A percentile compares a stretch with the other conserved stretches of the same genome.
Conservation (phyloP, 768 basidiomycete genomes). For the Psilocybe cubensis region DNA sequence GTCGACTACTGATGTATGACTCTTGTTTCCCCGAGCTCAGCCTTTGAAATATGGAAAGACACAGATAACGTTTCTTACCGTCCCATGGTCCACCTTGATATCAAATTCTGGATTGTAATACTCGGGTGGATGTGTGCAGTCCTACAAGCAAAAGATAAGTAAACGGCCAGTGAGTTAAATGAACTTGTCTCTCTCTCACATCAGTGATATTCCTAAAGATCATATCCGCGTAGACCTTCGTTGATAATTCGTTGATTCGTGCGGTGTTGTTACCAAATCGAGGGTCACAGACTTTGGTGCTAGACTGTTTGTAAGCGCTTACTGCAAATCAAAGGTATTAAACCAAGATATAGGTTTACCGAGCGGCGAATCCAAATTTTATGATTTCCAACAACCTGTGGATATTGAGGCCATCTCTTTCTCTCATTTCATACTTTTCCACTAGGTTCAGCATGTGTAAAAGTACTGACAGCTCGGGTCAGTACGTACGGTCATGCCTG, state of each 20-base stretch:
- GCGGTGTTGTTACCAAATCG: slow-evolving; percentile 58
- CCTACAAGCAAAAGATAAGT: slow-evolving; percentile 43
- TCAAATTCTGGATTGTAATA: slow-evolving; percentile 90
- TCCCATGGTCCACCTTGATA: slow-evolving; percentile 82
- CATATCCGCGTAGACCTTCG: slow-evolving; percentile 65
- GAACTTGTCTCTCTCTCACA: slow-evolving; percentile 42
- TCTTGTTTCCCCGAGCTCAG: slow-evolving; percentile 45
- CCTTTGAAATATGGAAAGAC: neutral
- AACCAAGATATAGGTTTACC: slow-evolving; percentile 30
- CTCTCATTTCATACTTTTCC: slow-evolving; percentile 67
- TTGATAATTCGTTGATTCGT: slow-evolving; percentile 66
- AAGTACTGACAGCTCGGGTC: slow-evolving; percentile 49
- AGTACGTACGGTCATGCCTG: neutral
- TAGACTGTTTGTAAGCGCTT: slow-evolving; percentile 25
- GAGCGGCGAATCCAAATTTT: slow-evolving; percentile 69
- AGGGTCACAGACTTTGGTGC: slow-evolving; percentile 86
- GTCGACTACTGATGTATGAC: slow-evolving; percentile 86
- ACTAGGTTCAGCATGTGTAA: slow-evolving; percentile 91
- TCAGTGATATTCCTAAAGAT: slow-evolving; percentile 80
- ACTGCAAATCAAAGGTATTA: neutral
- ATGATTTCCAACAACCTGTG: slow-evolving; percentile 86
- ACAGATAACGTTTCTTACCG: slow-evolving; percentile 48
- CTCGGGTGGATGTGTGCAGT: slow-evolving; percentile 74
- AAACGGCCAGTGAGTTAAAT: slow-evolving; percentile 23
- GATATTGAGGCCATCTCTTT: slow-evolving; percentile 62